Conservation (phyloP, 176 grass and related monocot genomes). For the Eleusine coracana region DNA sequence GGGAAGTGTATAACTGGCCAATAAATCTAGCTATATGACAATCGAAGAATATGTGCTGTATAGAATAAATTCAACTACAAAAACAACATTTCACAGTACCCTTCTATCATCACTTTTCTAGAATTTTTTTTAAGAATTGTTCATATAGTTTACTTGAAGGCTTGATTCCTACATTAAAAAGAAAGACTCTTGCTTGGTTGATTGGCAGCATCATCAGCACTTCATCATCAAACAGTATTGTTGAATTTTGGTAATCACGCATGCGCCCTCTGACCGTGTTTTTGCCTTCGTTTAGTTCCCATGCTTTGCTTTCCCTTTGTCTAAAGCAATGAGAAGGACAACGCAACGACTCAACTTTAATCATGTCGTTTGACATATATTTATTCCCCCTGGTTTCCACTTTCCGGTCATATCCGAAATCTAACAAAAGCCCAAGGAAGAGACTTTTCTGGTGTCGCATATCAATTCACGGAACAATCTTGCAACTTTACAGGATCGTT, state of each 20-base stretch:
- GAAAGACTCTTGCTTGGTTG: not conserved
- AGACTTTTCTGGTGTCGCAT: not conserved
- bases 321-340: constrained; percentile 32
- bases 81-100: too few species aligned
- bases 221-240: not conserved
- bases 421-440: constrained; percentile 20
- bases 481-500: constrained; percentile 11
- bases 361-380: not conserved
- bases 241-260: not conserved
- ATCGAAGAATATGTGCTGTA: too few species aligned
- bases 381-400: not conserved
- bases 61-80: too few species aligned
- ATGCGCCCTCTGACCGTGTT: not conserved
- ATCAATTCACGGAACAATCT: constrained; percentile 20
- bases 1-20: too few species aligned
- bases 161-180: too few species aligned
- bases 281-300: constrained; percentile 10
- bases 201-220: not conserved
- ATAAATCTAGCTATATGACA: too few species aligned
- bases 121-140: too few species aligned
- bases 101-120: too few species aligned
- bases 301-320: not conserved
- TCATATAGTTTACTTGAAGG: too few species aligned
- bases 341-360: constrained; percentile 32
- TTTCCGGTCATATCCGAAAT: constrained; percentile 9